Evolutionary conservation across 2,329 filamentous ascomycete species (phyloP), one percentile per base, ranked within the genome.

Genomic region (Cordyceps javanica): DNA sequence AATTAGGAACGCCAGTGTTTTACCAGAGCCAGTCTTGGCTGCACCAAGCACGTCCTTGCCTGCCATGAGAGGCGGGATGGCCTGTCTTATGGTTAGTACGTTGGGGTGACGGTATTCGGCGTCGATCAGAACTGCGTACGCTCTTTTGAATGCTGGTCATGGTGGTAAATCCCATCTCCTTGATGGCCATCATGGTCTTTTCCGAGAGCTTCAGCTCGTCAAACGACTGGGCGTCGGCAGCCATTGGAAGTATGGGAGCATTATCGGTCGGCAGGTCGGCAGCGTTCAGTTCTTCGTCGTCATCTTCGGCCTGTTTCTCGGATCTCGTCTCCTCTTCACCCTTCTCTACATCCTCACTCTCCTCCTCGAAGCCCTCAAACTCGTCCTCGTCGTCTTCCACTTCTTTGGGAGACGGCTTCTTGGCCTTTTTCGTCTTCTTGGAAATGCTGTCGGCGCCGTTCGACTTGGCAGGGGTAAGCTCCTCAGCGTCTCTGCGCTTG

Each of bases 61-160:
- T 42, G 92, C 91, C 60, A 97, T 79, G 48, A 95, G 78, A 21
- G 92, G 91, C 5, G 93, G 92, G 57, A 97, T 96, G 13, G 88
- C 88, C 69, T 70, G 45, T 30, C 28, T 25, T n/a, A 13, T 42
- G n/a, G 45, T 59, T 51, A 55, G 57, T 38, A 36, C 21, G 23
- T 2, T 16, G 39, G 1, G 16, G 32, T 10, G 39, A 19, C 28
- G 10, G 5, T 53, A 9, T 9, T 48, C 21, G 11, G 13, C n/a
- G 8, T 58, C 23, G 39, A 34, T 34, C 19, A 26, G 9, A n/a
- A 19, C 16, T 23, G 65, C 69, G 36, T 60, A 70, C 69, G 53
- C 89, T 82, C 65, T 85, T 83, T 73, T 97, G 94, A 64, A 97
- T 97, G 71, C 94, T 90, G 1, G 94, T 97, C 92, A 99, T 97